Evolutionary conservation across 2,329 filamentous ascomycete genomes (phyloP).

Genomic region (Aureobasidium sp.): DNA sequence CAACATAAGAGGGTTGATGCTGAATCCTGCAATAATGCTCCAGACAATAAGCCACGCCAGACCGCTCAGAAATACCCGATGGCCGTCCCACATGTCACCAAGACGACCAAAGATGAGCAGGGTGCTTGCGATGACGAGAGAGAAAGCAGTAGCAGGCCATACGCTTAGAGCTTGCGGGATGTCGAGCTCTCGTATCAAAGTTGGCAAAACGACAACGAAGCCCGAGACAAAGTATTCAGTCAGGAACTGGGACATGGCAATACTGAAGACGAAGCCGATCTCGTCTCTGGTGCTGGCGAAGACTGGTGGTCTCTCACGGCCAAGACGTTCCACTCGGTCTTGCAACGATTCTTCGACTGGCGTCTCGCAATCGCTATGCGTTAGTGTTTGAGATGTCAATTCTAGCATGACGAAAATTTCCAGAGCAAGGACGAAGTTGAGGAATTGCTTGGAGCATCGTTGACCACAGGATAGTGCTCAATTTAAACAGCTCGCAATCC

Average conservation of each 20-base stretch:
- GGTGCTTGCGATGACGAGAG: constrained; percentile 42
- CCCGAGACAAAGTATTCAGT: constrained; percentile 70
- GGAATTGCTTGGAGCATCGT: too few species aligned
- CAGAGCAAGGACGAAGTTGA: too few species aligned
- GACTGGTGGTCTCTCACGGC: constrained; percentile 42
- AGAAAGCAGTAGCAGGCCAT: constrained; percentile 47
- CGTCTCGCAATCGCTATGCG: too few species aligned
- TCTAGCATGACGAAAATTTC: too few species aligned
- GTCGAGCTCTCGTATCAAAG: constrained; percentile 52
- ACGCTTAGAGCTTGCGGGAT: constrained; percentile 59
- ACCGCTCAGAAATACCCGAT: constrained; percentile 54
- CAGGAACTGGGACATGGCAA: constrained; percentile 27
- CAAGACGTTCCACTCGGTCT: background rate
- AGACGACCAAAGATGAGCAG: constrained; percentile 40
- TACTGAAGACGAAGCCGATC: constrained; percentile 53
- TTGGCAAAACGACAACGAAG: constrained; percentile 63
- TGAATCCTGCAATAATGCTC: constrained; percentile 28
- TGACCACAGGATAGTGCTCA: too few species aligned
- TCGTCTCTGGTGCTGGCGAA: constrained; percentile 51
- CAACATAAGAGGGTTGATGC: constrained; percentile 29
- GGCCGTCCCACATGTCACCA: constrained; percentile 57
- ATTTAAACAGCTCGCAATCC: too few species aligned
- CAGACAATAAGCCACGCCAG: constrained; percentile 39
- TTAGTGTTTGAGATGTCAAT: too few species aligned
- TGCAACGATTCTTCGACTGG: background rate